Base-by-base conservation (phyloP, 768 basidiomycete genomes). In the Melanogaster broomeanus region DNA sequence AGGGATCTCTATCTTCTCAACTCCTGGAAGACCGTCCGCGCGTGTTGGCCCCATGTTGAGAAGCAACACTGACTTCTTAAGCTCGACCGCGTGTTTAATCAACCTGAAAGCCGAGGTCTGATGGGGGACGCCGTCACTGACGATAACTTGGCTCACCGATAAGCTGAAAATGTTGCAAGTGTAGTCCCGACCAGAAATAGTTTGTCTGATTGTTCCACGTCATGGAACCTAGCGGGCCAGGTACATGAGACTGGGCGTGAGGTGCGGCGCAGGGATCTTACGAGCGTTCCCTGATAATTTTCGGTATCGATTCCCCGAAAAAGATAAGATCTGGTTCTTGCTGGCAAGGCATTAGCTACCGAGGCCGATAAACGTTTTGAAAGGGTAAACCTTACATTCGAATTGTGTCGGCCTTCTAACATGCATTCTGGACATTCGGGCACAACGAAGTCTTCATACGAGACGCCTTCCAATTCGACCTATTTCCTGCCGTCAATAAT, bases 101-200 rank as follows among this genome's bases (percentile, higher is more conserved):
- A 98, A 71, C 58, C 94, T 90, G 53, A 15, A 33, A 31, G 12
- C 39, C 19, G 30, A 34, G 30, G 50, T 46, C 40, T 49, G 37
- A 42, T 18, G 35, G 35, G 16, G 50, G 55, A 16, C 25, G 16
- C 4, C 12, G 30, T 35, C 19, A 46, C 8, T 6, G 5, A 15
- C 6, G 11, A 4, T 3, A 28, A 12, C 3, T 8, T 16, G 5
- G 6, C 59, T 35, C 57, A 90, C 90, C 90, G 78, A 70, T 87
- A 97, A 3, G 93, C 93, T 6, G 91, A 94, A 70, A 89, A 97
- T 0, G 95, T 98, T 1, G 96, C 93, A 24, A 97, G 80, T 1
- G 92, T 93, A 0, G 93, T 95, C 30, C 95, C 96, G 33, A 96
- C 72, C 35, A 96, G 72, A 40, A 98, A 80, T 0, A 98, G 68